Percentiles rank a stretch among this genome's conserved stretches.
Evolutionary conservation across 768 basidiomycete species (phyloP).

Genomic region (Thelephora ganbajun): DNA sequence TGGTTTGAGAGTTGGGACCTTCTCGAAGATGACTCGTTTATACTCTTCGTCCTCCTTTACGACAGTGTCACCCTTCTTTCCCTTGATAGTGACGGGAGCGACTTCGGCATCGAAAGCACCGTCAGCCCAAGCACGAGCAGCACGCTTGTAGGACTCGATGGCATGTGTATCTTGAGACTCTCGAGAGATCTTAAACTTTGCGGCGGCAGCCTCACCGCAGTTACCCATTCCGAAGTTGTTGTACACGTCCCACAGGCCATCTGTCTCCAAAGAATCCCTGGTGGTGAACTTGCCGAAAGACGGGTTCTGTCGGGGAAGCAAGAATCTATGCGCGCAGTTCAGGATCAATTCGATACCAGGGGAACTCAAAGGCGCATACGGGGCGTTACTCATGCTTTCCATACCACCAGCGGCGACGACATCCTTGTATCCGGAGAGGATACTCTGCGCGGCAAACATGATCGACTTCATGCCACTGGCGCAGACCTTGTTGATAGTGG

Average conservation of each 20-base stretch:
- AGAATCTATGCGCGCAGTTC: conserved; percentile 38
- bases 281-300: conserved; percentile 81
- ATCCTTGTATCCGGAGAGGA: conserved; percentile 72
- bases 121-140: conserved; percentile 79
- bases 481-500: conserved; percentile 99
- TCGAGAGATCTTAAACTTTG: conserved; percentile 70
- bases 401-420: conserved; percentile 93
- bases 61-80: conserved; percentile 85
- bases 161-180: conserved; percentile 85
- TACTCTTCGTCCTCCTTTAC: conserved; percentile 96
- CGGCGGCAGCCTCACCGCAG: conserved; percentile 81
- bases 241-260: conserved; percentile 95
- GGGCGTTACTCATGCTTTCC: conserved; percentile 99
- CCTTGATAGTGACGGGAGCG: conserved; percentile 79
- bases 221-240: conserved; percentile 98
- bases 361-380: conserved; percentile 45
- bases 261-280: conserved; percentile 77
- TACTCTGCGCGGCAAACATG: conserved; percentile 85
- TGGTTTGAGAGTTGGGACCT: conserved; percentile 77
- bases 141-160: conserved; percentile 89
- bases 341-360: conserved; percentile 1
- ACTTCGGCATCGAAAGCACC: conserved; percentile 83
- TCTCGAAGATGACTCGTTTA: conserved; percentile 92
- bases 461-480: conserved; percentile 94
- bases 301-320: conserved; percentile 69